Evolutionary conservation across 768 basidiomycete species (phyloP), one percentile per base, ranked within the genome.

Genomic region (Rubroboletus satanas): DNA sequence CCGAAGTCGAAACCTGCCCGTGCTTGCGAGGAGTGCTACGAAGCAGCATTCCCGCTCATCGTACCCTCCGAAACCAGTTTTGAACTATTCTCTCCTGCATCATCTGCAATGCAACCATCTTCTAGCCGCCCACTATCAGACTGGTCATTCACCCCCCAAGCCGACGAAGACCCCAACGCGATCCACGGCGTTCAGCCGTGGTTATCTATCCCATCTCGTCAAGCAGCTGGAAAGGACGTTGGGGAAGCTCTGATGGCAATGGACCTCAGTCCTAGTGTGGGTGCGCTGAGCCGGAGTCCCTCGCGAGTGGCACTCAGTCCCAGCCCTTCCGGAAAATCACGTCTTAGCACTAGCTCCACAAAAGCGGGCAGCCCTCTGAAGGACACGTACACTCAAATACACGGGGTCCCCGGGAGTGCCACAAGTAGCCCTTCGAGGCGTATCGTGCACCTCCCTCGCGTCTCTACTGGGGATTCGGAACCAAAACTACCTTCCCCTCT

Each of bases 1-100:
- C 77, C 18, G 66, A 74, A 36, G 63, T 71, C 67, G 74, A 83
- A 87, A 64, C 77, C 88, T 37, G 87, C 90, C 2, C 80, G 93
- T 4, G 86, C 92, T 7, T 96, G 93, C 67, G 85, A 90, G 52
- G 80, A 86, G 2, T 96, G 93, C 70, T 96, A 87, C 63, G 88
- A 91, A 58, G 81, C 86, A 12, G 87, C 94, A 17, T 96, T 96
- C 61, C 91, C 91, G 0, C 52, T 88, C 32, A 39, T 63, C 18
- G 1, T 37, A 28, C 37, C 59, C 3, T 39, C 48, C 8, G 23
- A 18, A 11, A 31, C n/a, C 2, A 28, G 37, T n/a, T 10, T 51
- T n/a, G 63, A 56, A 18, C 15, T 15, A 44, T 44, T 51, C 4
- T 59, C 59, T 38, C 39, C 51, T 2, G 11, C 49, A n/a, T 35